Base-by-base conservation (phyloP, 208 protist species). In the Spongospora subterranea region DNA sequence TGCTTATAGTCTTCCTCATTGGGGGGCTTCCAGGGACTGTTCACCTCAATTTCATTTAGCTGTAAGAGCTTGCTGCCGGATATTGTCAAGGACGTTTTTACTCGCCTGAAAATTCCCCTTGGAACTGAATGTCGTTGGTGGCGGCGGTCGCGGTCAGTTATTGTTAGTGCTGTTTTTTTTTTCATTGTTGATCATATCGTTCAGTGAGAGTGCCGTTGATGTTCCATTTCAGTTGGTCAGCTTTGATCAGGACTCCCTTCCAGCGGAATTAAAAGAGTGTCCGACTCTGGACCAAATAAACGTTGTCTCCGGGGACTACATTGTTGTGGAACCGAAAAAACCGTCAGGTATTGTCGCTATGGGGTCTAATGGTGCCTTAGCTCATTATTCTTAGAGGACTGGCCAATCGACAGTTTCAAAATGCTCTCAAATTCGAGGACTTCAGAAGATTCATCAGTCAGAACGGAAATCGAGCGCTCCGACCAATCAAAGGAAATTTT, bases 281-380 rank as follows among this genome's bases (percentile, higher is more conserved):
- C 6, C 40, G 6, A 82, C 71, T 6, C n/a, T 82, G n/a, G 71
- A 82, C n/a, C 35, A 82, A n/a, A 35, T 82, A 6, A 43, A 82
- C n/a, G 71, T 82, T 82, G 71, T n/a, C 35, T n/a, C 6, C 35
- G n/a, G 35, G 6, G 71, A 82, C n/a, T 82, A 45, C 71, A 82
- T 82, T 43, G 40, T 82, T 20, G 71, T 82, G 6, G 71, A 82
- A 35, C n/a, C 6, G 17, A 35, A 43, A 45, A 82, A 35, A 20
- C 71, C 71, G 6, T 20, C 6, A 40, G 71, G 71, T 82, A 43
- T 13, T 82, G 6, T 43, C 17, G n/a, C n/a, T n/a, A n/a, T n/a
- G n/a, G n/a, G n/a, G n/a, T n/a, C n/a, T n/a, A n/a, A n/a, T n/a
- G n/a, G n/a, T n/a, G n/a, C n/a, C n/a, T n/a, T n/a, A n/a, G n/a